These are phyloP conservation scores for Gomphus bonarii DNA, from an alignment of 1,284 basidiomycete genomes.

Conservation along the genomic window DNA sequence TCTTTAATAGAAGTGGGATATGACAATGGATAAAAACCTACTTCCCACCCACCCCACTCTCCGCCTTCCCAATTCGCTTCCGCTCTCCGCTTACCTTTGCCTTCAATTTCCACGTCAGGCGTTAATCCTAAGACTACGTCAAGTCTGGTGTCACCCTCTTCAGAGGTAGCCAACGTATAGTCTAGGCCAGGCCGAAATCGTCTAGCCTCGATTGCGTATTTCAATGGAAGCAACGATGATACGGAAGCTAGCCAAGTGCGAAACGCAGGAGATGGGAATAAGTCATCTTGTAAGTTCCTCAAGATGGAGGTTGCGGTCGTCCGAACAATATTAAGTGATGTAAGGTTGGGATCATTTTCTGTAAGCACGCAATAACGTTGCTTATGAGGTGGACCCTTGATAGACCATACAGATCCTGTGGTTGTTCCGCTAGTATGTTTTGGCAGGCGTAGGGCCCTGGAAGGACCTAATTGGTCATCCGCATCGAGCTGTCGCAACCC, in stretches of 20 bases:
- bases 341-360: background rate
- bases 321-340: conserved; percentile 26
- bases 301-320: conserved; percentile 31
- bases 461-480: conserved; percentile 53
- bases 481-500: conserved; percentile 59
- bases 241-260: conserved; percentile 83
- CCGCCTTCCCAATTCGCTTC: conserved; percentile 55
- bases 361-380: conserved; percentile 77
- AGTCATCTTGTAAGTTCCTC: conserved; percentile 55
- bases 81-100: conserved; percentile 27
- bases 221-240: conserved; percentile 66
- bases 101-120: conserved; percentile 46
- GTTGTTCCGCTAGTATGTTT: conserved; percentile 45
- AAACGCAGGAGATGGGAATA: conserved; percentile 82
- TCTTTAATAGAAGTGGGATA: background rate
- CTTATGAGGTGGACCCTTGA: conserved; percentile 88
- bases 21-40: conserved; percentile 21
- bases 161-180: conserved; percentile 90
- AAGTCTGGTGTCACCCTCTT: conserved; percentile 72
- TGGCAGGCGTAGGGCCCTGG: conserved; percentile 43
- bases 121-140: conserved; percentile 90
- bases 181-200: conserved; percentile 90
- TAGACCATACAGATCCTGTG: conserved; percentile 51
- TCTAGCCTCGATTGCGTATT: conserved; percentile 68
- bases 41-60: conserved; percentile 93